Percentiles rank a stretch among this genome's conserved stretches.
These are phyloP conservation scores for Vigna radiata DNA, from an alignment of 306 rosid species.

Conservation along the genomic window DNA sequence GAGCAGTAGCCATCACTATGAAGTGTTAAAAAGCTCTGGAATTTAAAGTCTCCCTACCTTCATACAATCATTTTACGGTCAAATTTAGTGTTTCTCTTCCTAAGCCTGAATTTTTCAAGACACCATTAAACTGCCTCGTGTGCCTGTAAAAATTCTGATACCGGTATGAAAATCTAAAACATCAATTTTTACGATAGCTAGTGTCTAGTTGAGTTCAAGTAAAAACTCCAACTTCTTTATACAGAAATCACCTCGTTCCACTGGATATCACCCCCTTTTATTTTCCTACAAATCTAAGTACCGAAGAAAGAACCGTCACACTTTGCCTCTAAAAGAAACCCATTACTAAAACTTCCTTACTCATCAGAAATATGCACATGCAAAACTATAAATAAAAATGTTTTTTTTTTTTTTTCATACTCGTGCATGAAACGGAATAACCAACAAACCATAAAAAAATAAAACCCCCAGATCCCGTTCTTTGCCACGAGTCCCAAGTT, in stretches of 20 bases:
- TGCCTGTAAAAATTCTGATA: neutral
- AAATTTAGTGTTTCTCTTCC: neutral
- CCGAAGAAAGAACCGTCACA: neutral
- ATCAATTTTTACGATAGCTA: neutral
- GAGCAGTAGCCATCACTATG: constrained; percentile 9
- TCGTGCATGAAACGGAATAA: neutral
- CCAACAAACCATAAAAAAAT: neutral
- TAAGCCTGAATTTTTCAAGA: constrained; percentile 9
- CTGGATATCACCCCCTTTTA: neutral
- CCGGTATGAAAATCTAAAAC: neutral
- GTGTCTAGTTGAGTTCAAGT: constrained; percentile 1
- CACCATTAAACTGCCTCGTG: neutral
- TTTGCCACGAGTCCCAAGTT: neutral
- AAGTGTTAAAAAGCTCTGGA: neutral
- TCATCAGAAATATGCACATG: neutral
- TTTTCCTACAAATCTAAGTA: neutral
- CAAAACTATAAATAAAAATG: neutral
- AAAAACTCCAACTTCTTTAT: neutral
- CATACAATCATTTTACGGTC: neutral
- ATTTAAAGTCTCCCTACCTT: neutral
- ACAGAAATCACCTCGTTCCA: neutral
- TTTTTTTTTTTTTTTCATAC: neutral
- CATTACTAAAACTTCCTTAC: neutral
- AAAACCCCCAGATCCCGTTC: constrained; percentile 26
- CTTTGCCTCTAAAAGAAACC: neutral